Conservation (phyloP, 1,284 basidiomycete genomes). For the Rhizoctonia solani region DNA sequence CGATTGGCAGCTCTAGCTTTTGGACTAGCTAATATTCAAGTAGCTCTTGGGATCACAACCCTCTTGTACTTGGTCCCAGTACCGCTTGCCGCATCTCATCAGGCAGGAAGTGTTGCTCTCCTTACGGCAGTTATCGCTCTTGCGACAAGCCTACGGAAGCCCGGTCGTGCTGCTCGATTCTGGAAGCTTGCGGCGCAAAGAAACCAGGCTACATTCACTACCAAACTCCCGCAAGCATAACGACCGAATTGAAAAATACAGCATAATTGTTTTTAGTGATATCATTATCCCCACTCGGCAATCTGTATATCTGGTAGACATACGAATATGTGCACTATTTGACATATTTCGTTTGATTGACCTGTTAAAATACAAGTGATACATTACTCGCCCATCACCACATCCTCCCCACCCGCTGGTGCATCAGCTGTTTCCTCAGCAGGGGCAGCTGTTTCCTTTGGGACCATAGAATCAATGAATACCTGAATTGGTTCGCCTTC, state of each 20-base stretch:
- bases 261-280: constrained; percentile 16
- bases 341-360: constrained; percentile 34
- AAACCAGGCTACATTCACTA: not conserved
- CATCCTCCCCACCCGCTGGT: constrained; percentile 61
- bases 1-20: constrained; percentile 71
- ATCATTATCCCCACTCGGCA: constrained; percentile 30
- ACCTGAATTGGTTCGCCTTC: constrained; percentile 74
- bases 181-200: constrained; percentile 53
- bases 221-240: not conserved
- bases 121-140: constrained; percentile 85
- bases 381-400: constrained; percentile 72
- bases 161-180: constrained; percentile 66
- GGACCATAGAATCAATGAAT: constrained; percentile 72
- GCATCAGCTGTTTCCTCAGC: constrained; percentile 41
- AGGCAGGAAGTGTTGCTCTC: constrained; percentile 89
- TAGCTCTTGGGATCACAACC: constrained; percentile 88
- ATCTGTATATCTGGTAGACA: constrained; percentile 1
- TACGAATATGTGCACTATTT: not conserved
- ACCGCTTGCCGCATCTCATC: constrained; percentile 89
- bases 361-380: constrained; percentile 33
- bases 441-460: constrained; percentile 56
- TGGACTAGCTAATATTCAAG: constrained; percentile 84
- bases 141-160: constrained; percentile 71
- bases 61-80: constrained; percentile 93
- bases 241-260: constrained; percentile 1